These are phyloP conservation scores for Paraglomus brasilianum DNA, from an alignment of 192 early-diverging fungal species.

Conservation along the genomic window DNA sequence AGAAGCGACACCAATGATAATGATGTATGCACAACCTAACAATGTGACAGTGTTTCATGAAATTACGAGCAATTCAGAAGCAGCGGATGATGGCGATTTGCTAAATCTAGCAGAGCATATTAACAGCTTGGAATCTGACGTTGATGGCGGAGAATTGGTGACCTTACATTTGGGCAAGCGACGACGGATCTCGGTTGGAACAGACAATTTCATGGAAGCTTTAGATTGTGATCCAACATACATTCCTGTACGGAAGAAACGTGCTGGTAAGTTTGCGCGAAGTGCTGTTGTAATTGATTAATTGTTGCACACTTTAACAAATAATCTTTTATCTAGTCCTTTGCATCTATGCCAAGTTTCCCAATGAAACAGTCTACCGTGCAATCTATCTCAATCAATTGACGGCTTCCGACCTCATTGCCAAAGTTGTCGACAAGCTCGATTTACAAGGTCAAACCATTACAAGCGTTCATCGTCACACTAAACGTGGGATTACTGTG, in stretches of 20 bases:
- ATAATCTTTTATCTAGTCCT: conserved; percentile 39
- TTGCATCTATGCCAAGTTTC: conserved; percentile 56
- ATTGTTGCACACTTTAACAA: not conserved
- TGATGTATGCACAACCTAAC: conserved; percentile 35
- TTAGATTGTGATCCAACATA: conserved; percentile 66
- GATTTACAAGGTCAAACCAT: conserved; percentile 41
- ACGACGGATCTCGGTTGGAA: conserved; percentile 35
- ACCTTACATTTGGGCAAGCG: conserved; percentile 43
- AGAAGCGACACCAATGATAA: conserved; percentile 33
- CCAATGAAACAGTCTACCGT: conserved; percentile 52
- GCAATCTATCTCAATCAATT: conserved; percentile 65
- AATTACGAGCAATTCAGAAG: conserved; percentile 19
- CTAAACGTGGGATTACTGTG: conserved; percentile 52
- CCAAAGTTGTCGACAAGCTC: conserved; percentile 52
- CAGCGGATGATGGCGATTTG: conserved; percentile 18
- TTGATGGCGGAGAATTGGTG: conserved; percentile 28
- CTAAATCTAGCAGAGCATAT: conserved; percentile 15
- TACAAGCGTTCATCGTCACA: conserved; percentile 44
- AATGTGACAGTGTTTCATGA: conserved; percentile 36
- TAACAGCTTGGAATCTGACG: conserved; percentile 32
- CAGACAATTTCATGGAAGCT: conserved; percentile 34
- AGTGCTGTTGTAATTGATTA: not conserved
- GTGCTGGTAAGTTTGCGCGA: conserved; percentile 35
- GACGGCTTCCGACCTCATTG: conserved; percentile 49
- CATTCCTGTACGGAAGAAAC: conserved; percentile 48